Percentiles rank a stretch among this genome's conserved stretches.
Evolutionary conservation across 2,329 filamentous ascomycete genomes (phyloP).

Genomic region (Microcyclosporella mali): DNA sequence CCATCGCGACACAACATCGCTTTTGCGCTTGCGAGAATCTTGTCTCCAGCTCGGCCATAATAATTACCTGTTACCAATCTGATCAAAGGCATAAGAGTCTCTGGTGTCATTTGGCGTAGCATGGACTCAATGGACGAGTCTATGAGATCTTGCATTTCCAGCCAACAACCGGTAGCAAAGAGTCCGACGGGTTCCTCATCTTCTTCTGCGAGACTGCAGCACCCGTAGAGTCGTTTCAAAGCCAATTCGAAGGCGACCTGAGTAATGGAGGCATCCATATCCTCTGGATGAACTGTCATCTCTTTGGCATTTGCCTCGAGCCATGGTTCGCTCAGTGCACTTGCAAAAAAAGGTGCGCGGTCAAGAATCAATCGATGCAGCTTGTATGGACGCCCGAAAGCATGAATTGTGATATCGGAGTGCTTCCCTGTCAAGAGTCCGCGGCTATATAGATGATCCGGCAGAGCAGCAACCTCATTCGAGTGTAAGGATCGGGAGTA

Average conservation of each 20-base stretch:
- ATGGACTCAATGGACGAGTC: constrained; percentile 50
- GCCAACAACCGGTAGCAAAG: constrained; percentile 53
- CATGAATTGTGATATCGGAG: constrained; percentile 49
- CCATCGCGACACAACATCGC: constrained; percentile 53
- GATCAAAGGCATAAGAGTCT: constrained; percentile 45
- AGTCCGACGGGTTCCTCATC: constrained; percentile 49
- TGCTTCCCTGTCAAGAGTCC: constrained; percentile 48
- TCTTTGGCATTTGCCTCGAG: constrained; percentile 48
- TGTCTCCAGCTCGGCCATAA: constrained; percentile 50
- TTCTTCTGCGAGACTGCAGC: constrained; percentile 43
- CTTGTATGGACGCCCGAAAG: constrained; percentile 48
- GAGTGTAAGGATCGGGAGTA: constrained; percentile 19
- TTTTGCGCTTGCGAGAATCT: constrained; percentile 51
- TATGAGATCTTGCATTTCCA: constrained; percentile 53
- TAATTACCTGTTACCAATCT: constrained; percentile 51
- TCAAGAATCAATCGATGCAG: constrained; percentile 52
- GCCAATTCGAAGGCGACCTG: constrained; percentile 50
- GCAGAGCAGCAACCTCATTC: constrained; percentile 32
- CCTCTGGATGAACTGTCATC: constrained; percentile 48
- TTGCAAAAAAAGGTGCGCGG: constrained; percentile 51
- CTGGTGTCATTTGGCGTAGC: constrained; percentile 49
- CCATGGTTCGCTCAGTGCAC: constrained; percentile 51
- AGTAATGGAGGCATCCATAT: constrained; percentile 50
- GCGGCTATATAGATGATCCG: constrained; percentile 48
- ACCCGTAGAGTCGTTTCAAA: constrained; percentile 50